Conservation (phyloP, 805 yeast genomes). For the Wickerhamiella hasegawae region DNA sequence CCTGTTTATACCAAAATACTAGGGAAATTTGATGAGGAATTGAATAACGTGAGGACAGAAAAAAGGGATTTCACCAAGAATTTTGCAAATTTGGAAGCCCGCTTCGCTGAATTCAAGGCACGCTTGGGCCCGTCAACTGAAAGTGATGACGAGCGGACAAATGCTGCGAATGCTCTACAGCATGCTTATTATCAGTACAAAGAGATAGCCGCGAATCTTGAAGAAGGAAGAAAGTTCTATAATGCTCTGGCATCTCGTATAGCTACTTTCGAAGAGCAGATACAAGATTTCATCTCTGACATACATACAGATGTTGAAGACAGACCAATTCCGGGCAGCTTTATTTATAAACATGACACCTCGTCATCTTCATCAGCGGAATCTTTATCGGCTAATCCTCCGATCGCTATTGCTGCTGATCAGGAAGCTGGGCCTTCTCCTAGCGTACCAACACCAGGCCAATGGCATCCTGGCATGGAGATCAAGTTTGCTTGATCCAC, state of each 20-base stretch:
- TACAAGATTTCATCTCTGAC: neutral
- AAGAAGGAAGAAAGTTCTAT: conserved; percentile 60
- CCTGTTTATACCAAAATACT: conserved; percentile 6
- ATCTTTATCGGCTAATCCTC: too few species aligned
- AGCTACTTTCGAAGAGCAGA: conserved; percentile 25
- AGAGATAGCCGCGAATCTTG: conserved; percentile 43
- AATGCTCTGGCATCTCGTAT: conserved; percentile 37
- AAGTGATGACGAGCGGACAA: conserved; percentile 29
- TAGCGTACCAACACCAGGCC: neutral
- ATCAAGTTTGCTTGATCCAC: neutral
- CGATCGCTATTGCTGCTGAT: too few species aligned
- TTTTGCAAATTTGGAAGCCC: conserved; percentile 18
- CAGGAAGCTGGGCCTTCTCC: too few species aligned
- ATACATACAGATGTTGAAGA: too few species aligned
- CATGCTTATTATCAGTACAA: conserved; percentile 33
- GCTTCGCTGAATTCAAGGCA: neutral
- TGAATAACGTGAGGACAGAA: conserved; percentile 26
- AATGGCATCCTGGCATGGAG: conserved; percentile 1
- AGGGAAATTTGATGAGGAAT: conserved; percentile 9
- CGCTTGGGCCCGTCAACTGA: conserved; percentile 1
- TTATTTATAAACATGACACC: too few species aligned
- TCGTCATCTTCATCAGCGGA: too few species aligned
- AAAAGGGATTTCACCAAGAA: conserved; percentile 28
- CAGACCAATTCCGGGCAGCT: too few species aligned
- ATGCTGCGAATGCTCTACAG: conserved; percentile 36